These are phyloP conservation scores for Scutellaria galericulata DNA, from an alignment of 257 asterid genomes.

Conservation along the genomic window DNA sequence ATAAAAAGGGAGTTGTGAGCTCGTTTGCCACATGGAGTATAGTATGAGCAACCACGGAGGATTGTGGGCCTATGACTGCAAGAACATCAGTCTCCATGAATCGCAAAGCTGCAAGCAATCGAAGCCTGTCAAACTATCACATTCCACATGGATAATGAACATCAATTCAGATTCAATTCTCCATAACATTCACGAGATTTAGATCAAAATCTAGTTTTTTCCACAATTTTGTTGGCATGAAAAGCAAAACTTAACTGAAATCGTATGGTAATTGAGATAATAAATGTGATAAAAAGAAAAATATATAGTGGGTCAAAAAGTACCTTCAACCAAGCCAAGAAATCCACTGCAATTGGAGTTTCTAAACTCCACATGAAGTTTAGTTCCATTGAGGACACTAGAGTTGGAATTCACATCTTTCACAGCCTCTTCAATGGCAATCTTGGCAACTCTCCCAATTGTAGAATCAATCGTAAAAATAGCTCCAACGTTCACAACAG, in stretches of 20 bases:
- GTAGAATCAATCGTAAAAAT: conserved; percentile 74
- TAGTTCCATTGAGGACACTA: conserved; percentile 66
- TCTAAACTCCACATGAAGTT: conserved; percentile 49
- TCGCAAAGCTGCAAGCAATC: conserved; percentile 50
- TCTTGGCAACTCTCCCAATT: conserved; percentile 83
- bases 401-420: conserved; percentile 84
- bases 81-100: conserved; percentile 68
- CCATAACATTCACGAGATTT: conserved; percentile 1
- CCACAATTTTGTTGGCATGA: background rate
- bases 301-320: background rate
- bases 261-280: background rate
- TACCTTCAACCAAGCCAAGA: conserved; percentile 90
- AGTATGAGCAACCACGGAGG: conserved; percentile 80
- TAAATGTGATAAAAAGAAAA: background rate
- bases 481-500: conserved; percentile 76
- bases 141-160: conserved; percentile 3
- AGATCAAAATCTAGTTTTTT: background rate
- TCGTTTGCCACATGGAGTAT: conserved; percentile 70
- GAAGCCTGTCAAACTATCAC: conserved; percentile 13
- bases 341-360: conserved; percentile 90
- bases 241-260: conserved; percentile 6
- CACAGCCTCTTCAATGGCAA: conserved; percentile 91
- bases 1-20: conserved; percentile 74
- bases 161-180: background rate
- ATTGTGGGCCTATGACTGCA: conserved; percentile 84